Evolutionary conservation across 2,329 filamentous ascomycete genomes (phyloP).

Genomic region (Trichophyton benhamiae): DNA sequence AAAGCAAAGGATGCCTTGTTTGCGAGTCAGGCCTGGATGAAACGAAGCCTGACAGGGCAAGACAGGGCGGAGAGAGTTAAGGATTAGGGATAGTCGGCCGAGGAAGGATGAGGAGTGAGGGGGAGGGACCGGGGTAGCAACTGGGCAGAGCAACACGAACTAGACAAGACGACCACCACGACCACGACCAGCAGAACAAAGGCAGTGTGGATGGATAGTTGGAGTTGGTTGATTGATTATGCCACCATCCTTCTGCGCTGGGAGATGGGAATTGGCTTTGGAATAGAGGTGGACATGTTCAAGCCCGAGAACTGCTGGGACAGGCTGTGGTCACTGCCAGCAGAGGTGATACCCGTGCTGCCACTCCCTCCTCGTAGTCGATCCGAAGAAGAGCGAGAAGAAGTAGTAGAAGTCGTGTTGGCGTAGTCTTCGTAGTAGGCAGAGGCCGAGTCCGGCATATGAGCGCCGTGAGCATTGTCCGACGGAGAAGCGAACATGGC

Average conservation of each 20-base stretch:
- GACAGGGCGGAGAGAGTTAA: not conserved
- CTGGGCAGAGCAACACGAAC: not conserved
- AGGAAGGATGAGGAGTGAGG: not conserved
- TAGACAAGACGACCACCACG: not conserved
- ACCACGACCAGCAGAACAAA: no score
- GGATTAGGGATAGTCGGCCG: not conserved
- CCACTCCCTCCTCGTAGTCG: slow-evolving; percentile 13
- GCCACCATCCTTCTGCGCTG: slow-evolving; percentile 10
- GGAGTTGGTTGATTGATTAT: not conserved
- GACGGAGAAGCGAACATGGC: slow-evolving; percentile 33
- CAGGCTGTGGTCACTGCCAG: slow-evolving; percentile 17
- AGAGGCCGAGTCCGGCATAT: slow-evolving; percentile 11
- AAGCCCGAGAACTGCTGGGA: not conserved
- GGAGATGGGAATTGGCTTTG: slow-evolving; percentile 14
- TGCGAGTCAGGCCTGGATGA: not conserved
- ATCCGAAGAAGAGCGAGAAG: not conserved
- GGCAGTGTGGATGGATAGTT: no score
- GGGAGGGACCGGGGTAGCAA: not conserved
- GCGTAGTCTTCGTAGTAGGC: not conserved
- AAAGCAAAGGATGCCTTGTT: not conserved
- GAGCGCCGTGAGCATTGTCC: slow-evolving; percentile 23
- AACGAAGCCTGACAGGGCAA: not conserved
- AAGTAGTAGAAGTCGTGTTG: not conserved
- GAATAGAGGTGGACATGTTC: slow-evolving; percentile 1
- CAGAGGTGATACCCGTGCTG: not conserved